Evolutionary conservation across 1,284 basidiomycete species (phyloP), one percentile per base, ranked within the genome.

Genomic region (Porodaedalea pini): DNA sequence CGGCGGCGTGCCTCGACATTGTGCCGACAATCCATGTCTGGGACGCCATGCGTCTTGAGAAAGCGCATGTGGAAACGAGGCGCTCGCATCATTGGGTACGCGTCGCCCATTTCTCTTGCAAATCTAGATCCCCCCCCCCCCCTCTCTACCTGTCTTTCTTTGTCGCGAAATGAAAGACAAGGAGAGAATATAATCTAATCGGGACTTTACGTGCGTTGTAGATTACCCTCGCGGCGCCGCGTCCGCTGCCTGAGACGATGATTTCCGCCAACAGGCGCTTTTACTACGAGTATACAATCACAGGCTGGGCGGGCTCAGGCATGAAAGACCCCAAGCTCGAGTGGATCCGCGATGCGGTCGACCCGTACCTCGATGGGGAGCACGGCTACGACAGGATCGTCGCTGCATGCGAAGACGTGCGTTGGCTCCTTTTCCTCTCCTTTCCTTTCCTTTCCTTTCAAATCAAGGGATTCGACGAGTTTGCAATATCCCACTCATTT

Each of bases 221-320:
- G 67, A 59, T 69, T 13, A 65, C 66, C 54, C 62, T 69, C 37
- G 63, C 66, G 10, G 60, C 65, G 13, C 68, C 68, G 1, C 40
- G 60, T n/a, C 68, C 68, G 1, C 45, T 68, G 15, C 67, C 66
- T 7, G 67, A 69, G 44, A 65, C 60, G 21, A 54, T 69, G 36
- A 65, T 69, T 41, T 57, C 55, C 2, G 34, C 52, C n/a, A 54
- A 64, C 48, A 51, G 64, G 23, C 51, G 59, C 10, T 64, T 61
- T 34, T 68, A 67, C 56, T 65, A 60, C 59, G 57, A 50, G 7
- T 54, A 52, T 36, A 63, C 57, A 4, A 60, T 67, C 23, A 48
- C 58, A 13, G 41, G 56, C 32, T 67, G 65, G 66, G 61, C 63
- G 7, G 65, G 66, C 31, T 15, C 60, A 1, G 48, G 49, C 36